Percentiles rank a stretch among this genome's conserved stretches.
Evolutionary conservation across 2,329 filamentous ascomycete species (phyloP).

Genomic region (Fusarium sp.): DNA sequence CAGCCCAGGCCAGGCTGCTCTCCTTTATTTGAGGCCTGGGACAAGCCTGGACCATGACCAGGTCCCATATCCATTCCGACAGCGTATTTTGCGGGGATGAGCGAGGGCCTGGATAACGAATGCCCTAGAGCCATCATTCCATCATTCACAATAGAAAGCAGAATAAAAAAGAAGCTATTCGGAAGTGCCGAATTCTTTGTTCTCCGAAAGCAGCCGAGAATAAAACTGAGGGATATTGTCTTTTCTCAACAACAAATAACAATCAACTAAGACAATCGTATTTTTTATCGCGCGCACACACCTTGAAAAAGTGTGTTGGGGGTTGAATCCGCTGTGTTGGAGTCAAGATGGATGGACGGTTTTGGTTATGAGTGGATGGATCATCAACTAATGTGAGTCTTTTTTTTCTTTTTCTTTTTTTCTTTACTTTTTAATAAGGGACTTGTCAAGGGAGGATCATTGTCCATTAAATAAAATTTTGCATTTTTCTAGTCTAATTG

Average conservation of each 20-base stretch:
- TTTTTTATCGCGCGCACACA: constrained; percentile 20
- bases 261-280: neutral
- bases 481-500: neutral
- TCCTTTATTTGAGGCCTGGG: constrained; percentile 26
- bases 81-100: constrained; percentile 33
- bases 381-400: constrained; percentile 9
- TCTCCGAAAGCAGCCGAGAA: constrained; percentile 9
- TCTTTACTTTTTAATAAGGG: neutral
- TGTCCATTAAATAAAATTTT: constrained; percentile 7
- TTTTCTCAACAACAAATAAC: neutral
- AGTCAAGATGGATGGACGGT: constrained; percentile 42
- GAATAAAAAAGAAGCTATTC: constrained; percentile 8
- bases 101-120: constrained; percentile 27
- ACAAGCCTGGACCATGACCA: constrained; percentile 3
- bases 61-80: constrained; percentile 26
- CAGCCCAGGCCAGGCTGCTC: constrained; percentile 3
- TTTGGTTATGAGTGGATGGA: constrained; percentile 24
- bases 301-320: constrained; percentile 17
- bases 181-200: constrained; percentile 18
- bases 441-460: constrained; percentile 11
- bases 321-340: constrained; percentile 34
- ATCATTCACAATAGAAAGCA: neutral
- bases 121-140: constrained; percentile 22
- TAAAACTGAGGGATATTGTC: neutral
- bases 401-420: constrained; percentile 15